A percentile compares a stretch with the other conserved stretches of the same genome.
phyloP scores from a whole-genome alignment of 768 basidiomycete genomes.

The Russula foetens region DNA sequence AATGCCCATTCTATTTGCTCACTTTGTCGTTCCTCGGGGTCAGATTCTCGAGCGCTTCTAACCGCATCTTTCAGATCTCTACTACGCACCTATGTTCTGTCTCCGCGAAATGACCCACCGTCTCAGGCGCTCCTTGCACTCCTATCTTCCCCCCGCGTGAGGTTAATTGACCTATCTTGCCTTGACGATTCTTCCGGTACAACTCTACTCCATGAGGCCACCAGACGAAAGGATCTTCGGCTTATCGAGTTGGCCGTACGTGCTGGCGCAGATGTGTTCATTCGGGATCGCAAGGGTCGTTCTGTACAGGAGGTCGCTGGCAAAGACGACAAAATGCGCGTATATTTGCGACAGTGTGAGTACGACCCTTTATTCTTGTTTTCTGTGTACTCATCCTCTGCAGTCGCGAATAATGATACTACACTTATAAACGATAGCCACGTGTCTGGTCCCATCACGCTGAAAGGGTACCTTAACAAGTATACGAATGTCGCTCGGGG shows the following conservation, averaged over 20 bases:
- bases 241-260: slow-evolving; percentile 79
- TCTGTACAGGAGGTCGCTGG: slow-evolving; percentile 58
- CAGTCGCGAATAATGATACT: slow-evolving; percentile 77
- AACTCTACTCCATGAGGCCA: slow-evolving; percentile 82
- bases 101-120: slow-evolving; percentile 33
- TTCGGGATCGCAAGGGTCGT: slow-evolving; percentile 66
- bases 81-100: slow-evolving; percentile 65
- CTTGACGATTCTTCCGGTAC: slow-evolving; percentile 73
- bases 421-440: slow-evolving; percentile 48
- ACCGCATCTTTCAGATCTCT: slow-evolving; percentile 69
- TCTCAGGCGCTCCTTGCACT: slow-evolving; percentile 42
- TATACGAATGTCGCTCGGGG: slow-evolving; percentile 90
- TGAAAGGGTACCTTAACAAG: slow-evolving; percentile 82
- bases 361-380: slow-evolving; percentile 11
- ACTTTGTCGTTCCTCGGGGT: neutral
- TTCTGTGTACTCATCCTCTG: neutral
- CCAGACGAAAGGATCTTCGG: slow-evolving; percentile 67
- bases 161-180: slow-evolving; percentile 68
- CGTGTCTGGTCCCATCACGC: slow-evolving; percentile 44
- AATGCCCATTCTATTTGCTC: neutral
- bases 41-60: slow-evolving; percentile 72
- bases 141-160: slow-evolving; percentile 59
- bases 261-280: slow-evolving; percentile 85
- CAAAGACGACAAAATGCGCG: slow-evolving; percentile 74
- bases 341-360: slow-evolving; percentile 79